Conservation (phyloP, 192 early-diverging fungal species). For the Dispira simplex region DNA sequence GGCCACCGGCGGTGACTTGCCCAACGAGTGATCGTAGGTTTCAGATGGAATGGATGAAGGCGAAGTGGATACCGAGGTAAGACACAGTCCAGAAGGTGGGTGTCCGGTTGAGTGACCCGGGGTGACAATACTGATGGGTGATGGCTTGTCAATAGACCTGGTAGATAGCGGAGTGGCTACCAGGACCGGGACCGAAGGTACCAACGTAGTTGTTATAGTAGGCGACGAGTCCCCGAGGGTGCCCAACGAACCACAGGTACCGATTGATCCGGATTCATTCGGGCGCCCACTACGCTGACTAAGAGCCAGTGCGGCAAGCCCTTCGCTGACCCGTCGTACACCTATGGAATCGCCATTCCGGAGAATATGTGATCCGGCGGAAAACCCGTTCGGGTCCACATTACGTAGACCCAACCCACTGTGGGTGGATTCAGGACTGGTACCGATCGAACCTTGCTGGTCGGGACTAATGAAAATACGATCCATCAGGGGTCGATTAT, state of each 20-base stretch:
- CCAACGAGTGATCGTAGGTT: neutral
- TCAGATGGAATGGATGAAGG: neutral
- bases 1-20: neutral
- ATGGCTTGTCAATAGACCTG: neutral
- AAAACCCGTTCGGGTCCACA: neutral
- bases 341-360: neutral
- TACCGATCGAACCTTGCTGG: too few relatives aligned
- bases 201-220: too few relatives aligned
- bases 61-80: neutral
- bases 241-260: neutral
- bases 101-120: neutral
- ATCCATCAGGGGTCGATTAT: conserved; percentile 79
- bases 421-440: neutral
- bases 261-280: neutral
- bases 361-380: neutral
- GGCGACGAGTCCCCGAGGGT: neutral
- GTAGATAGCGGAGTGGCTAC: neutral
- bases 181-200: too few relatives aligned
- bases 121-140: neutral
- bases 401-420: neutral
- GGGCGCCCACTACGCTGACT: neutral
- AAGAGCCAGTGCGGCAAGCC: neutral
- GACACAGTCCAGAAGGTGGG: neutral
- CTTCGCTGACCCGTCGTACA: neutral
- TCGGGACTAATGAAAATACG: conserved; percentile 36